Evolutionary conservation across 108 stramenopile species (phyloP).

Genomic region (Licmophora abbreviata): DNA sequence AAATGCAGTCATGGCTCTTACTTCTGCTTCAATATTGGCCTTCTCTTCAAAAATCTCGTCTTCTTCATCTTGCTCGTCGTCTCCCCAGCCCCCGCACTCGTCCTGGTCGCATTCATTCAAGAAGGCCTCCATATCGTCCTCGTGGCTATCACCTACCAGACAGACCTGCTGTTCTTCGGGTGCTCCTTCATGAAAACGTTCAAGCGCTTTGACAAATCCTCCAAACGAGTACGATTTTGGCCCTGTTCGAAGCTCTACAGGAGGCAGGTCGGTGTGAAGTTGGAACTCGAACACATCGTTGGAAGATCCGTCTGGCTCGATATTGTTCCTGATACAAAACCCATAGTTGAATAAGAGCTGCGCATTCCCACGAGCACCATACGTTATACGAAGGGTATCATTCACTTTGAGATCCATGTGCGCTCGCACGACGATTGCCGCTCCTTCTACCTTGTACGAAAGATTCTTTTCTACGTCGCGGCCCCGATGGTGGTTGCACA

Average conservation of each 20-base stretch:
- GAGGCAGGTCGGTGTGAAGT: conserved; percentile 8
- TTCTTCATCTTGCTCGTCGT: conserved; percentile 5
- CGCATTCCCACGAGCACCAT: conserved; percentile 67
- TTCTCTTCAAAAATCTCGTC: conserved; percentile 19
- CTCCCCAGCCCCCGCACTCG: conserved; percentile 9
- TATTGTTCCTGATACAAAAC: conserved; percentile 58
- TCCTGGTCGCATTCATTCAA: conserved; percentile 35
- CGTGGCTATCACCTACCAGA: conserved; percentile 6
- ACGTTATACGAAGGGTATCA: conserved; percentile 48
- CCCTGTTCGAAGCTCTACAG: conserved; percentile 41
- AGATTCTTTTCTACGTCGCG: conserved; percentile 22
- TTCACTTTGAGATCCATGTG: conserved; percentile 13
- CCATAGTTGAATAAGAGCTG: conserved; percentile 68
- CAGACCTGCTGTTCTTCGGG: conserved; percentile 6
- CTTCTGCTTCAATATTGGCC: conserved; percentile 8
- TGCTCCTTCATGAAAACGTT: conserved; percentile 31
- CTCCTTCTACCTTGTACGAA: conserved; percentile 7
- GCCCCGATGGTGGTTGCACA: conserved; percentile 71
- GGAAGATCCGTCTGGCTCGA: conserved; percentile 80
- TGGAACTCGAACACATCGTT: conserved; percentile 68
- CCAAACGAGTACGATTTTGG: conserved; percentile 77
- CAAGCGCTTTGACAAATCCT: conserved; percentile 42
- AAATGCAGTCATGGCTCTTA: conserved; percentile 13
- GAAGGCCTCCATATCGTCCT: conserved; percentile 28
- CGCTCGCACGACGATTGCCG: conserved; percentile 2